Conservation (phyloP, 495 filamentous ascomycete genomes). For the Thermochaetoides thermophila region DNA sequence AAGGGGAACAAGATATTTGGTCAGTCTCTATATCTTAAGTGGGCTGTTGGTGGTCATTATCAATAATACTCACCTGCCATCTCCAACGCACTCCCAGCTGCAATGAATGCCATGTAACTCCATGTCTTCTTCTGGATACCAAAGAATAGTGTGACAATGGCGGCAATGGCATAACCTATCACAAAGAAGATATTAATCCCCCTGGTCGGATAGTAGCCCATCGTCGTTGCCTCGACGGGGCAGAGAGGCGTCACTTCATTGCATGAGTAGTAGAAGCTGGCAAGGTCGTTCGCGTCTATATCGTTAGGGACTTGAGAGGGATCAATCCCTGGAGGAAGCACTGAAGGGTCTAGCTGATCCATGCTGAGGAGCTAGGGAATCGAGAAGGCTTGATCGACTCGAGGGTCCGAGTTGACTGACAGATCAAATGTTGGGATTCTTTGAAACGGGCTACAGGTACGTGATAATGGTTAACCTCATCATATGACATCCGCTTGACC, state of each 20-base stretch:
- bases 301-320: too few species aligned
- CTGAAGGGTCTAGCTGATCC: slow-evolving; percentile 4
- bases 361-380: background rate
- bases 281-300: slow-evolving; percentile 5
- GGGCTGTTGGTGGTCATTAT: too few species aligned
- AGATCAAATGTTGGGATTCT: too few species aligned
- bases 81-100: slow-evolving; percentile 29
- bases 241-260: slow-evolving; percentile 34
- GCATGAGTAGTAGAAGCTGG: slow-evolving; percentile 28
- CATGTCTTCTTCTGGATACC: slow-evolving; percentile 46
- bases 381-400: background rate
- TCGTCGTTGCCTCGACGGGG: slow-evolving; percentile 44
- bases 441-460: too few species aligned
- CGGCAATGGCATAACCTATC: slow-evolving; percentile 37
- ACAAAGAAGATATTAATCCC: slow-evolving; percentile 49
- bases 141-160: slow-evolving; percentile 29
- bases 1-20: background rate
- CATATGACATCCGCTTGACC: too few species aligned
- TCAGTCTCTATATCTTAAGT: background rate
- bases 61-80: slow-evolving; percentile 19
- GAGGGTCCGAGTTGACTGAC: too few species aligned
- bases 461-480: too few species aligned
- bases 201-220: slow-evolving; percentile 52
- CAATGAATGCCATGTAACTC: slow-evolving; percentile 41
- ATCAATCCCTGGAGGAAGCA: slow-evolving; percentile 2